Conservation (phyloP, 345 rosid species). For the Tarenaya hassleriana region DNA sequence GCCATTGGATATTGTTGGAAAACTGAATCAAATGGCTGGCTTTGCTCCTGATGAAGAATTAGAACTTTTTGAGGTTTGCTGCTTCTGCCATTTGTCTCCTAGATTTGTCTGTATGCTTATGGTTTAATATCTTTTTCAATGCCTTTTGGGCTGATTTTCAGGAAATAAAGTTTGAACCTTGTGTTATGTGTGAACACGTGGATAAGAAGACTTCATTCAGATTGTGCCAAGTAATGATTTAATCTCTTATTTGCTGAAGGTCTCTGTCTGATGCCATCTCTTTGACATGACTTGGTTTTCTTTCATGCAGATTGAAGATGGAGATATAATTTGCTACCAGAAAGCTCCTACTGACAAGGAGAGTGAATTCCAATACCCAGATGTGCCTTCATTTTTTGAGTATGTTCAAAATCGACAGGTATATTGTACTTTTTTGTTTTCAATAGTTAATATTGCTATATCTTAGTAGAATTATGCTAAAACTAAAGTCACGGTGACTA, state of each 20-base stretch:
- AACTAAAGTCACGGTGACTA: not conserved
- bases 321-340: constrained; percentile 95
- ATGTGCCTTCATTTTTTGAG: constrained; percentile 84
- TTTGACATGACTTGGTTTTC: constrained; percentile 9
- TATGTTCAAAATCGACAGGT: constrained; percentile 97
- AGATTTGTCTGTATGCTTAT: constrained; percentile 4
- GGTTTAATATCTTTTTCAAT: constrained; percentile 14
- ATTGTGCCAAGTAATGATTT: constrained; percentile 55
- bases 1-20: constrained; percentile 68
- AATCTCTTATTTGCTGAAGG: constrained; percentile 9
- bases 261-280: constrained; percentile 12
- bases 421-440: constrained; percentile 17
- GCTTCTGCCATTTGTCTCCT: constrained; percentile 5
- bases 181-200: constrained; percentile 89
- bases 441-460: constrained; percentile 15
- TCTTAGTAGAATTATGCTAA: constrained; percentile 11
- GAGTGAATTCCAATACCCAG: constrained; percentile 54
- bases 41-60: constrained; percentile 81
- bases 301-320: constrained; percentile 79
- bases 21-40: constrained; percentile 85
- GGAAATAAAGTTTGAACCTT: constrained; percentile 94
- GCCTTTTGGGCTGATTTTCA: constrained; percentile 26
- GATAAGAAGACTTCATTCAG: constrained; percentile 67
- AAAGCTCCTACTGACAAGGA: constrained; percentile 51
- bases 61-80: constrained; percentile 80